Percentiles rank a stretch among this genome's conserved stretches.
Conservation (phyloP, 257 asterid species). For the Plantago ovata region DNA sequence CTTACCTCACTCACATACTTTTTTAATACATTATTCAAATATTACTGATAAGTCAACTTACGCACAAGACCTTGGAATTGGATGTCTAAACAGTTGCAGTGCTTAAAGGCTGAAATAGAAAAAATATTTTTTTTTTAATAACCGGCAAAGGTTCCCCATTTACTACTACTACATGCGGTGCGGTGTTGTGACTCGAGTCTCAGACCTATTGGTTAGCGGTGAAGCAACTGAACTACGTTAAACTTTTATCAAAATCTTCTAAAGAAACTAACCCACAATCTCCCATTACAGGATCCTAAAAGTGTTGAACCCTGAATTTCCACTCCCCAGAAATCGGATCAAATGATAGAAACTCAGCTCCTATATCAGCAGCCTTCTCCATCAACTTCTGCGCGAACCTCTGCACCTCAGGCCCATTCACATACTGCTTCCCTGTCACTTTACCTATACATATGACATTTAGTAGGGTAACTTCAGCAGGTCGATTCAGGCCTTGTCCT, state of each 20-base stretch:
- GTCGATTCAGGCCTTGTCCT: slow-evolving; percentile 63
- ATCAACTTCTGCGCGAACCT: slow-evolving; percentile 44
- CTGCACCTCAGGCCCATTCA: slow-evolving; percentile 45
- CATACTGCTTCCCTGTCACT: slow-evolving; percentile 44
- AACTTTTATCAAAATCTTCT: neutral
- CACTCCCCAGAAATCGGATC: slow-evolving; percentile 66
- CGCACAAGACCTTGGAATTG: no score
- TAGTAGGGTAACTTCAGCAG: slow-evolving; percentile 64
- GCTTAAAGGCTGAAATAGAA: neutral
- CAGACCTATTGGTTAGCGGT: no score
- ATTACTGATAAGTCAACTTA: no score
- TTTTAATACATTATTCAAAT: no score
- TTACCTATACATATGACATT: slow-evolving; percentile 55
- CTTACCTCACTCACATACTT: no score
- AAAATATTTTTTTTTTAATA: no score
- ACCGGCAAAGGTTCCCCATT: no score
- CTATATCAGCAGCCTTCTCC: slow-evolving; percentile 51
- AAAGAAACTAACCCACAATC: neutral
- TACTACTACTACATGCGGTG: no score
- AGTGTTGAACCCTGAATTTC: slow-evolving; percentile 59
- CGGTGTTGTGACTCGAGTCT: no score
- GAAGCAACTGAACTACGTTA: no score
- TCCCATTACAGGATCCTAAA: slow-evolving; percentile 27
- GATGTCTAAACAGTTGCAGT: no score
- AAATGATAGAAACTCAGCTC: slow-evolving; percentile 64